Percentiles rank a stretch among this genome's conserved stretches.
These are phyloP conservation scores for Stagonosporopsis chrysanthemi DNA, from an alignment of 2,329 filamentous ascomycete species.

Conservation along the genomic window DNA sequence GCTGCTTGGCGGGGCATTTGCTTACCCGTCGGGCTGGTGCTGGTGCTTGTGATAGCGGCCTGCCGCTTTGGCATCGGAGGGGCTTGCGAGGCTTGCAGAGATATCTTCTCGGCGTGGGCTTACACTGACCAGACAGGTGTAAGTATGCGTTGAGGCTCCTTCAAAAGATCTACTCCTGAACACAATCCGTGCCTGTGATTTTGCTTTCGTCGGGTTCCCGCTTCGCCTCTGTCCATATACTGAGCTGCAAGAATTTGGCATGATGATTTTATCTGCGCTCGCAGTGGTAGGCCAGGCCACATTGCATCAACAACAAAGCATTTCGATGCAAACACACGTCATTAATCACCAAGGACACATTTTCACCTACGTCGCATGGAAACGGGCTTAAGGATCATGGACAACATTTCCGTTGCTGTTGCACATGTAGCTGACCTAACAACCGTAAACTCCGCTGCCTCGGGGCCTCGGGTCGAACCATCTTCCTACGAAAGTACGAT, in stretches of 20 bases:
- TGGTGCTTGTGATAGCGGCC: not conserved
- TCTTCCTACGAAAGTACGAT: slow-evolving; percentile 3
- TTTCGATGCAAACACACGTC: not conserved
- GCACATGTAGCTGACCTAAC: not conserved
- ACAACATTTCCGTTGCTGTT: not conserved
- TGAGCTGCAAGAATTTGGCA: too few species aligned
- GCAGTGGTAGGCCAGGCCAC: not conserved
- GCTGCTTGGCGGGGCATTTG: not conserved
- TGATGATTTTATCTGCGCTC: too few species aligned
- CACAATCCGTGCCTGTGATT: too few species aligned
- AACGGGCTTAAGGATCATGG: not conserved
- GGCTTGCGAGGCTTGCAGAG: not conserved
- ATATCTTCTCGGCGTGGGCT: too few species aligned
- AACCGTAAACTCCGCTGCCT: slow-evolving; percentile 9
- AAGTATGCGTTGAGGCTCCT: too few species aligned
- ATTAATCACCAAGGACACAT: not conserved
- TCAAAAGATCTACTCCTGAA: too few species aligned
- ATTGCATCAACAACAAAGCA: not conserved
- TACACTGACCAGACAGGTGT: too few species aligned
- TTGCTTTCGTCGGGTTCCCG: too few species aligned
- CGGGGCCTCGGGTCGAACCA: slow-evolving; percentile 2
- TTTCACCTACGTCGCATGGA: not conserved
- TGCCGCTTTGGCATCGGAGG: not conserved
- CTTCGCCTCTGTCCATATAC: too few species aligned
- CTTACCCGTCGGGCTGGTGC: not conserved